These are phyloP conservation scores for Vinca major DNA, from an alignment of 305 asterid species.

Conservation along the genomic window DNA sequence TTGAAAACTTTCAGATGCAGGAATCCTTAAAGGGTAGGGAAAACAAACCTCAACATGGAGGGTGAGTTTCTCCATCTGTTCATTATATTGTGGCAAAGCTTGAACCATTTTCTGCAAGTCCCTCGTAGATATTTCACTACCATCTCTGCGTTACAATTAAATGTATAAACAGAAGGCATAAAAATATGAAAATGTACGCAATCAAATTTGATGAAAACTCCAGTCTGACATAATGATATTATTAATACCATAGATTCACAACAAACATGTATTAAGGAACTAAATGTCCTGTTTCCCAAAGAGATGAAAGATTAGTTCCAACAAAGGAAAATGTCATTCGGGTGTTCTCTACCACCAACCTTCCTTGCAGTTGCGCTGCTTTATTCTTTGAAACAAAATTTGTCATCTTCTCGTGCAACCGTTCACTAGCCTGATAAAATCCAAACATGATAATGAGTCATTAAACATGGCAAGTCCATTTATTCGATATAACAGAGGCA, in stretches of 20 bases:
- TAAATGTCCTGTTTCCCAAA: background rate
- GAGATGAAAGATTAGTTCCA: background rate
- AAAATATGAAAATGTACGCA: background rate
- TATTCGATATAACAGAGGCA: slow-evolving; percentile 13
- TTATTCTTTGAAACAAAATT: slow-evolving; percentile 82
- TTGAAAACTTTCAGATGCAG: background rate
- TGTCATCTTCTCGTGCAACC: slow-evolving; percentile 71
- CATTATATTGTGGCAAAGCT: slow-evolving; percentile 88
- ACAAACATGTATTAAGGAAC: background rate
- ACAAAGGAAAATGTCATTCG: background rate
- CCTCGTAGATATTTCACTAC: slow-evolving; percentile 81
- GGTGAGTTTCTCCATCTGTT: slow-evolving; percentile 87
- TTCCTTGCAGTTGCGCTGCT: slow-evolving; percentile 96
- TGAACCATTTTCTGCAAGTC: slow-evolving; percentile 98
- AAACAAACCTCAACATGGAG: slow-evolving; percentile 79
- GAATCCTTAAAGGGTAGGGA: slow-evolving; percentile 7
- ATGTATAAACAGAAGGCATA: background rate
- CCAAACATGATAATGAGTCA: slow-evolving; percentile 18
- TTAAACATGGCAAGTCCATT: slow-evolving; percentile 13
- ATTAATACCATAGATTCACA: background rate
- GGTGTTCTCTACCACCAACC: slow-evolving; percentile 34
- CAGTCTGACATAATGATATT: background rate
- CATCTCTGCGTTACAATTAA: slow-evolving; percentile 54
- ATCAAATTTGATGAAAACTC: background rate
- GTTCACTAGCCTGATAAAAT: slow-evolving; percentile 73